phyloP scores from a whole-genome alignment of 257 asterid genomes.

The Nicotiana benthamiana region DNA sequence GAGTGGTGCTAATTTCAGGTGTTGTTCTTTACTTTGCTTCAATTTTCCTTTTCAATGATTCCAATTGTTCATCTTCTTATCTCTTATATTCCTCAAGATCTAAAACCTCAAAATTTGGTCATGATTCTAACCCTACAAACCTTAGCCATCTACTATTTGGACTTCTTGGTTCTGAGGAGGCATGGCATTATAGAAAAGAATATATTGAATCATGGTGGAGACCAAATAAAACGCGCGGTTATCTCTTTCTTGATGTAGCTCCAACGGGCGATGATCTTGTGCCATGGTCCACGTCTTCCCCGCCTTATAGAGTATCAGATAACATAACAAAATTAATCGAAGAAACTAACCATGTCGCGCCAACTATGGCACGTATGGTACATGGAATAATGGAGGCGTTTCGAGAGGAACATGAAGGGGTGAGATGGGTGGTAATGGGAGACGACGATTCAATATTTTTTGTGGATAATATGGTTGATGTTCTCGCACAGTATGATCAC shows the following conservation, averaged over 20 bases:
- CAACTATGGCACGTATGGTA: constrained; percentile 43
- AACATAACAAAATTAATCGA: constrained; percentile 17
- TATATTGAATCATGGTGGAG: constrained; percentile 60
- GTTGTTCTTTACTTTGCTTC: constrained; percentile 15
- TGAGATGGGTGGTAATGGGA: constrained; percentile 69
- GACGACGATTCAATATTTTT: constrained; percentile 67
- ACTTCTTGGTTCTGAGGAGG: constrained; percentile 37
- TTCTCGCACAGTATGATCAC: constrained; percentile 38
- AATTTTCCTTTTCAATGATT: constrained; percentile 10
- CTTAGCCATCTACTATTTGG: constrained; percentile 49
- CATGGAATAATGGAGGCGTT: constrained; percentile 51
- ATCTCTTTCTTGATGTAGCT: constrained; percentile 33
- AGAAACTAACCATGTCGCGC: constrained; percentile 23
- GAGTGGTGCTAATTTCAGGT: constrained; percentile 14
- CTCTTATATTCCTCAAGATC: not conserved
- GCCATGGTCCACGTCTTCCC: constrained; percentile 46
- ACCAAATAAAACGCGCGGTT: constrained; percentile 32
- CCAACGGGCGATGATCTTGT: constrained; percentile 30
- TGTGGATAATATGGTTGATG: constrained; percentile 51
- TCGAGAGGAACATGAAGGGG: constrained; percentile 24
- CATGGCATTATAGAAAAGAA: constrained; percentile 28
- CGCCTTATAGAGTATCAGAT: constrained; percentile 37
- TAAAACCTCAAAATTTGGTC: not conserved
- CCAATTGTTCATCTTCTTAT: constrained; percentile 9
- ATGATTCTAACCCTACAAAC: constrained; percentile 21